Evolutionary conservation across 768 basidiomycete genomes (phyloP), one percentile per base, ranked within the genome.

Genomic region (Mycena latifolia): DNA sequence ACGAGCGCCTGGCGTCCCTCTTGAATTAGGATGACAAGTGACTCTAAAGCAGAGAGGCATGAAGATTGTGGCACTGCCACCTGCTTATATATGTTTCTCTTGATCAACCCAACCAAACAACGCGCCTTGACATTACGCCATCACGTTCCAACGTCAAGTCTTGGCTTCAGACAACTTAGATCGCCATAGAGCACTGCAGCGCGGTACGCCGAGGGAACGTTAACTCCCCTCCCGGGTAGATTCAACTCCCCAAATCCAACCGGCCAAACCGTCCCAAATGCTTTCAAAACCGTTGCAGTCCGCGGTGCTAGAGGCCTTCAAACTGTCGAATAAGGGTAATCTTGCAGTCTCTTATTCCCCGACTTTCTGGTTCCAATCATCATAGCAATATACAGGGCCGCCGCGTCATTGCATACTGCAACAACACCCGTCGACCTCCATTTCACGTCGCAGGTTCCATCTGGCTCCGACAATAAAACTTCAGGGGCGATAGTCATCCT

Each of bases 1-100:
- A 77, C 89, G 89, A 90, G 89, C 89, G 88, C 89, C 86, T 89
- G 84, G 74, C 77, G 69, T 80, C 82, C 80, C 80, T 85, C 46
- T 50, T 15, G 27, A 17, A 50, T 10, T 73, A 71, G 83, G 81
- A 84, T 53, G 76, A 79, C 85, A 90, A 83, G 89, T 89, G 89
- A 90, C 89, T 90, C 89, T 90, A 89, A 83, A 70, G 88, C 84
- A 73, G 83, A 78, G 86, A 89, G 81, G 76, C 75, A 72, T 45
- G 64, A 55, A 27, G 58, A 63, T 28, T 8, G 51, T 11, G 1
- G 5, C 31, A 25, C 29, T 20, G 31, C 31, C 51, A 22, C 31
- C 33, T 35, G 39, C 17, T 52, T 52, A 52, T 33, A 52, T 33
- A 7, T 35, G 33, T 35, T 35, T 35, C 8, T 6, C 33, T n/a